Evolutionary conservation across 495 filamentous ascomycete genomes (phyloP).

Genomic region (Neurospora sp.): DNA sequence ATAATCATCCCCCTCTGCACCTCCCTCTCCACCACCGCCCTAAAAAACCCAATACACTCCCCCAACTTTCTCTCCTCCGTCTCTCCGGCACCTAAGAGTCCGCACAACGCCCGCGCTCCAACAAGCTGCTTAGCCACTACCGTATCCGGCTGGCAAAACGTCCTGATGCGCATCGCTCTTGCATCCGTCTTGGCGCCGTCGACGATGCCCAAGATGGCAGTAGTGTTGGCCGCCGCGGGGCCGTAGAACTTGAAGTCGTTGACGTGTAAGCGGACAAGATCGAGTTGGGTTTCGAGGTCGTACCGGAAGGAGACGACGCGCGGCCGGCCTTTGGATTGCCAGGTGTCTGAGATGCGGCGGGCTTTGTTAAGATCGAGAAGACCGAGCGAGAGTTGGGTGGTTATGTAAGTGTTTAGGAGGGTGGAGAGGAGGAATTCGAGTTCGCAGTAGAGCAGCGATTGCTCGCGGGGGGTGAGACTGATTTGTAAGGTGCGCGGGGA

Average conservation of each 20-base stretch:
- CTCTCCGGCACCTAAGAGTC: conserved; percentile 23
- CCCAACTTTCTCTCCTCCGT: conserved; percentile 24
- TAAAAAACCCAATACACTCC: conserved; percentile 30
- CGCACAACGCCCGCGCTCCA: conserved; percentile 28
- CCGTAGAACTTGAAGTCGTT: conserved; percentile 36
- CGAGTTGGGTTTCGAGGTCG: conserved; percentile 40
- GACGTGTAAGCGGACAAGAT: conserved; percentile 28
- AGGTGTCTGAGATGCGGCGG: conserved; percentile 26
- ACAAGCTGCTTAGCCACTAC: conserved; percentile 38
- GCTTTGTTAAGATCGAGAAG: conserved; percentile 25
- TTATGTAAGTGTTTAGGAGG: conserved; percentile 30
- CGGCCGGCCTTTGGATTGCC: conserved; percentile 32
- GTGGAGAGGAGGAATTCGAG: conserved; percentile 28
- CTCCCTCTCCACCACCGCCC: conserved; percentile 24
- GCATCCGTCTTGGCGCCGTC: conserved; percentile 32
- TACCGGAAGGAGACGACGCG: conserved; percentile 36
- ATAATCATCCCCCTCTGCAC: background rate
- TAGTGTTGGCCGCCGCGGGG: conserved; percentile 11
- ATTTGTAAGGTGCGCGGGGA: conserved; percentile 17
- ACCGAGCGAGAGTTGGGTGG: conserved; percentile 26
- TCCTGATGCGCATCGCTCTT: conserved; percentile 28
- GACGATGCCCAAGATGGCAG: conserved; percentile 22
- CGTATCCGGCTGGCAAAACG: conserved; percentile 36
- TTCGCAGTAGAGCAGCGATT: conserved; percentile 37
- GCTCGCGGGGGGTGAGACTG: conserved; percentile 33